phyloP scores from a whole-genome alignment of 305 asterid species.

The Caryopteris hybrid region DNA sequence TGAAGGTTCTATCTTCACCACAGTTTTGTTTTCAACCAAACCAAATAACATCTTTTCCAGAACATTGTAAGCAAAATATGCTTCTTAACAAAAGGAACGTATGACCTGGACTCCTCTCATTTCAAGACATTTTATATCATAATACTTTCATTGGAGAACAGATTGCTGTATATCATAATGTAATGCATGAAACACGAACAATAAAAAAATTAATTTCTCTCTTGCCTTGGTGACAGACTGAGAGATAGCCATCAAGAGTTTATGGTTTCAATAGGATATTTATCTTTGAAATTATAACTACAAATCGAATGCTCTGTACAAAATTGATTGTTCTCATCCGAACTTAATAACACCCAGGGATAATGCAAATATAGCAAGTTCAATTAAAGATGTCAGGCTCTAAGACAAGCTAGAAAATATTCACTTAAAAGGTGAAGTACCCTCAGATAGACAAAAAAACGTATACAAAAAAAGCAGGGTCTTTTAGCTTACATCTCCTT shows the following conservation, averaged over 20 bases:
- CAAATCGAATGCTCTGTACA: not conserved
- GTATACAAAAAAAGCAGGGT: conserved; percentile 2
- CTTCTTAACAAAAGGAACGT: too few species aligned
- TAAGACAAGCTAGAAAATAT: not conserved
- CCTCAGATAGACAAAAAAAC: not conserved
- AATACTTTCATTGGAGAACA: too few species aligned
- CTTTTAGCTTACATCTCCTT: conserved; percentile 88
- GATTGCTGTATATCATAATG: too few species aligned
- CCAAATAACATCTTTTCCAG: too few species aligned
- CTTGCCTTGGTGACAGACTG: too few species aligned
- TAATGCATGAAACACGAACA: too few species aligned
- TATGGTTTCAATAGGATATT: not conserved
- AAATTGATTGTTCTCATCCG: not conserved
- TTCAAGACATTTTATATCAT: too few species aligned
- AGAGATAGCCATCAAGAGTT: not conserved
- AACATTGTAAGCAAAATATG: too few species aligned
- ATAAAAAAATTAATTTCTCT: too few species aligned
- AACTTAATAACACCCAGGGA: not conserved
- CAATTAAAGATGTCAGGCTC: not conserved
- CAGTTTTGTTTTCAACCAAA: too few species aligned
- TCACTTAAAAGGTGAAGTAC: not conserved
- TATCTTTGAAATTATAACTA: not conserved
- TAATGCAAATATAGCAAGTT: not conserved
- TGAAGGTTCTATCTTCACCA: too few species aligned
- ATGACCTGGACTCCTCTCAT: too few species aligned